Evolutionary conservation across 1,284 basidiomycete genomes (phyloP).

Genomic region (Ustilago tritici): DNA sequence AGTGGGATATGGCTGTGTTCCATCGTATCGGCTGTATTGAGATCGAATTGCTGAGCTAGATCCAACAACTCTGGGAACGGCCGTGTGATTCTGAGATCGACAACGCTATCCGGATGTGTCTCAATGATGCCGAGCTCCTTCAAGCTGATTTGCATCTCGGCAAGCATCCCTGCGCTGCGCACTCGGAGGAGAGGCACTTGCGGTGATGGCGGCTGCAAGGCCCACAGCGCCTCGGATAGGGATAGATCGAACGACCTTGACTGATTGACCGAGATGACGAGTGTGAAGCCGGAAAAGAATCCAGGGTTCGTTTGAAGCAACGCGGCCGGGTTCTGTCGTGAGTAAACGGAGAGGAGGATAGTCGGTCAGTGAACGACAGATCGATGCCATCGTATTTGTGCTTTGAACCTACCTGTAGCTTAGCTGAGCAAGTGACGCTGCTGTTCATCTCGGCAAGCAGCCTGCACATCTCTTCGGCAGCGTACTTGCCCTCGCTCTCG

Average conservation of each 20-base stretch:
- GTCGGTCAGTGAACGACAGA: constrained; percentile 4
- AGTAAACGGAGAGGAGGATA: not conserved
- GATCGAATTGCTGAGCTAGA: constrained; percentile 48
- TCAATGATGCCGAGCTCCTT: constrained; percentile 77
- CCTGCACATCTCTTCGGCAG: constrained; percentile 83
- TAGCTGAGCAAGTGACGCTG: constrained; percentile 80
- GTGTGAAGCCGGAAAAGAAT: constrained; percentile 76
- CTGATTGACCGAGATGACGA: constrained; percentile 81
- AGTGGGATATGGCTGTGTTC: constrained; percentile 64
- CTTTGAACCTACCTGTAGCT: constrained; percentile 69
- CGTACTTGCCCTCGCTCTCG: constrained; percentile 80
- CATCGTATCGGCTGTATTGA: constrained; percentile 55
- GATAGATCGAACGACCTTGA: constrained; percentile 48
- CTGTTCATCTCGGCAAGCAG: constrained; percentile 89
- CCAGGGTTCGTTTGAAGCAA: constrained; percentile 75
- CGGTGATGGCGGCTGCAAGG: constrained; percentile 38
- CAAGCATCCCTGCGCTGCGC: constrained; percentile 60
- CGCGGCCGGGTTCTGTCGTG: constrained; percentile 10
- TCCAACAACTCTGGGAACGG: constrained; percentile 78
- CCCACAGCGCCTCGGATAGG: constrained; percentile 58
- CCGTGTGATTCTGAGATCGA: constrained; percentile 81
- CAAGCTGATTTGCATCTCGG: constrained; percentile 56
- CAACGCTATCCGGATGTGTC: constrained; percentile 83
- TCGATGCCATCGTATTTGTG: too few species aligned
- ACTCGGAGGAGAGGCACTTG: constrained; percentile 60